Conservation (phyloP, 768 basidiomycete genomes). For the Candolleomyces eurysporus region DNA sequence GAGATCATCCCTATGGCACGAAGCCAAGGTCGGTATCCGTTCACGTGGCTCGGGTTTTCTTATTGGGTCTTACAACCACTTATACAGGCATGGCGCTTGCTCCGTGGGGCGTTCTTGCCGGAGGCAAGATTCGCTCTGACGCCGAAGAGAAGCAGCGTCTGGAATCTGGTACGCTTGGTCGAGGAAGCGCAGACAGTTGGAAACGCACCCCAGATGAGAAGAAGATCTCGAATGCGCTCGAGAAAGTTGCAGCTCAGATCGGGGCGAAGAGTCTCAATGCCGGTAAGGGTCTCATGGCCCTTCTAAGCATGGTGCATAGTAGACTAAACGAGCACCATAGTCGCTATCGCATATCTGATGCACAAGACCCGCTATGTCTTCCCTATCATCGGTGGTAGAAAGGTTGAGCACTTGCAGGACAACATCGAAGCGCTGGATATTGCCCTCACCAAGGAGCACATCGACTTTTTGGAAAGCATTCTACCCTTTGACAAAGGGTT, state of each 20-base stretch:
- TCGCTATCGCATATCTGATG: slow-evolving; percentile 51
- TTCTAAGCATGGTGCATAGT: not conserved
- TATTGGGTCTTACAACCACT: too few relatives aligned
- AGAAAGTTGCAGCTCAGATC: too few relatives aligned
- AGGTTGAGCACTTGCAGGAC: slow-evolving; percentile 41
- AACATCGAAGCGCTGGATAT: slow-evolving; percentile 46
- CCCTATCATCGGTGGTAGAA: slow-evolving; percentile 34
- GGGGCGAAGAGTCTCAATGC: not conserved
- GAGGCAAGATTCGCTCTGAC: slow-evolving; percentile 49
- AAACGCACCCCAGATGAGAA: slow-evolving; percentile 10
- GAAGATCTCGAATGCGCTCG: not conserved
- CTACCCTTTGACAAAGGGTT: slow-evolving; percentile 7
- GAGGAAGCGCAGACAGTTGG: too few relatives aligned
- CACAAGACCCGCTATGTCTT: slow-evolving; percentile 50
- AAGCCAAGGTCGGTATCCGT: slow-evolving; percentile 30
- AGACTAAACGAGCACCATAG: slow-evolving; percentile 14
- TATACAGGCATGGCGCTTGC: slow-evolving; percentile 29
- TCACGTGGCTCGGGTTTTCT: too few relatives aligned
- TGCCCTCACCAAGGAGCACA: slow-evolving; percentile 35
- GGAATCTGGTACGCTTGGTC: not conserved
- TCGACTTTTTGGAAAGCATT: slow-evolving; percentile 34
- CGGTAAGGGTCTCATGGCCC: not conserved
- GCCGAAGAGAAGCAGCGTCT: slow-evolving; percentile 18
- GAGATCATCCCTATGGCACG: slow-evolving; percentile 28
- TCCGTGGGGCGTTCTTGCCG: slow-evolving; percentile 28